Conservation (phyloP, 768 basidiomycete genomes). For the Boletus coccyginus region DNA sequence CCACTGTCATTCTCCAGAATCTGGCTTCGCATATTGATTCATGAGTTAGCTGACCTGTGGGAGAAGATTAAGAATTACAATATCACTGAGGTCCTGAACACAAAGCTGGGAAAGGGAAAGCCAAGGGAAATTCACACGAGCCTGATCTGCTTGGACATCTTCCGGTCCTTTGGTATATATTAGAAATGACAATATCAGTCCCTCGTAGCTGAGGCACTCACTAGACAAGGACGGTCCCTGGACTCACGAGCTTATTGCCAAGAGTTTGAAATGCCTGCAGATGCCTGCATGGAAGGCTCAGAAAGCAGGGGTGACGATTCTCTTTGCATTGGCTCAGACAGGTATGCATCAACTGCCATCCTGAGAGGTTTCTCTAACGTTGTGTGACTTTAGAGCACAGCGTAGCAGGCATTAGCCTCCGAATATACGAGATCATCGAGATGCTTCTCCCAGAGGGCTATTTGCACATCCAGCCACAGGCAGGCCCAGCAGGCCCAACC, state of each 20-base stretch:
- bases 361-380: too few species aligned
- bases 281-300: conserved; percentile 12
- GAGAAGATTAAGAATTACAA: conserved; percentile 8
- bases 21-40: neutral
- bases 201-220: neutral
- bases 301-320: conserved; percentile 24
- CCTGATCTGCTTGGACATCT: conserved; percentile 24
- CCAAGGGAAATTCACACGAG: conserved; percentile 19
- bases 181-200: neutral
- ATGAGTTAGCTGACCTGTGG: conserved; percentile 12
- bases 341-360: neutral
- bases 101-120: conserved; percentile 14
- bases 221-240: conserved; percentile 12
- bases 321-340: conserved; percentile 21
- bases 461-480: too few species aligned
- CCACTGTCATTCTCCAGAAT: neutral
- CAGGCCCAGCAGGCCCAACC: too few species aligned
- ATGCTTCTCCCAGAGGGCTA: too few species aligned
- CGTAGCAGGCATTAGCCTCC: too few species aligned
- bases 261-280: conserved; percentile 5
- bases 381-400: too few species aligned
- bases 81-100: conserved; percentile 16
- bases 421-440: too few species aligned
- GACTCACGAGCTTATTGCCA: conserved; percentile 11
- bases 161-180: conserved; percentile 16